Evolutionary conservation across 129 eudicot species (phyloP).

Genomic region (Chrysanthemum lavandulifolium): DNA sequence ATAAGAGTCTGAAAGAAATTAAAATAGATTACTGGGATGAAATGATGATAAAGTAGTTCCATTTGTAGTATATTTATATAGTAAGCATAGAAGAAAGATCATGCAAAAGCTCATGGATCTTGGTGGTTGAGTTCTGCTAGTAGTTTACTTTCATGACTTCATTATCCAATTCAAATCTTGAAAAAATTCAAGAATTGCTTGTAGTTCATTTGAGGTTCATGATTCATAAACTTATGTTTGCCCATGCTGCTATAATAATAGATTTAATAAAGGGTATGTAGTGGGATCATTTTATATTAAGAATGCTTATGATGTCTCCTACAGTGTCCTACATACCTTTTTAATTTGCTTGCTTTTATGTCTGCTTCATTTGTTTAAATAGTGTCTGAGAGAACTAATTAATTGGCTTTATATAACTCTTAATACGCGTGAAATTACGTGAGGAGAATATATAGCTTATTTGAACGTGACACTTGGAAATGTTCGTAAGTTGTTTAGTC

Average conservation of each 20-base stretch:
- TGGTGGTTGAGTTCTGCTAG: constrained; percentile 31
- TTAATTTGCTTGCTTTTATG: no score
- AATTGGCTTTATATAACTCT: background rate
- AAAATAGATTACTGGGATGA: constrained; percentile 18
- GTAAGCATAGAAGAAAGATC: constrained; percentile 28
- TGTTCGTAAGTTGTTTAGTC: background rate
- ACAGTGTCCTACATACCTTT: background rate
- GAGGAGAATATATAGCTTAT: no score
- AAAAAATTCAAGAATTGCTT: constrained; percentile 29
- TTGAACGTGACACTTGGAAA: background rate
- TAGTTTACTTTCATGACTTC: constrained; percentile 26
- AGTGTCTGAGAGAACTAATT: background rate
- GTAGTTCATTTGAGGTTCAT: constrained; percentile 33
- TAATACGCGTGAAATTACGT: background rate
- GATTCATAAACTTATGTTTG: constrained; percentile 19
- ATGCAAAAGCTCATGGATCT: constrained; percentile 36
- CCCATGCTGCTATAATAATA: constrained; percentile 9
- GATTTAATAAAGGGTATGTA: constrained; percentile 10
- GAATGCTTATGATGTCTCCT: constrained; percentile 18
- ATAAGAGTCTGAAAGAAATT: constrained; percentile 8
- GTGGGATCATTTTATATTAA: background rate
- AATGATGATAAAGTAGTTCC: constrained; percentile 20
- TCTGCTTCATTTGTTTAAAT: background rate
- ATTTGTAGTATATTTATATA: constrained; percentile 29
- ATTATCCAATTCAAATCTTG: constrained; percentile 31